phyloP scores from a whole-genome alignment of 768 basidiomycete genomes.

The Lactarius vividus region DNA sequence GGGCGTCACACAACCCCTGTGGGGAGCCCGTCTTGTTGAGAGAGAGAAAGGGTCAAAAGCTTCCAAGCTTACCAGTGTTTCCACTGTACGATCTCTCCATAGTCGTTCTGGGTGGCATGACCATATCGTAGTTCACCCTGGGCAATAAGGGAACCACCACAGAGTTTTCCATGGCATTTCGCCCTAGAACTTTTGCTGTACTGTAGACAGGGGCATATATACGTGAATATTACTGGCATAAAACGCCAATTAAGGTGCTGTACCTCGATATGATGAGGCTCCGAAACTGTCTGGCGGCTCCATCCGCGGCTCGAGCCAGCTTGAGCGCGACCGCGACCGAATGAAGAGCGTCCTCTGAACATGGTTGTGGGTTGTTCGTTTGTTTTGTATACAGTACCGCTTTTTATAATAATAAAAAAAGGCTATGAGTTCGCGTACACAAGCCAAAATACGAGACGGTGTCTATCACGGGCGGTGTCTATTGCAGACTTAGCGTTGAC shows the following conservation, averaged over 20 bases:
- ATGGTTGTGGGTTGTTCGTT: neutral
- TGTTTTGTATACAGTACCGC: neutral
- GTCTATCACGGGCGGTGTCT: neutral
- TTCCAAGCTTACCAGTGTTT: slow-evolving; percentile 59
- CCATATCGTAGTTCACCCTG: slow-evolving; percentile 68
- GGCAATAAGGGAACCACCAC: slow-evolving; percentile 52
- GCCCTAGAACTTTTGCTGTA: slow-evolving; percentile 70
- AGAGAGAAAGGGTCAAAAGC: neutral
- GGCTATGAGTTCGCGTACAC: neutral
- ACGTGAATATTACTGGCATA: slow-evolving; percentile 1
- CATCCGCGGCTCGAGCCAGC: neutral
- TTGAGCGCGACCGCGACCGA: neutral
- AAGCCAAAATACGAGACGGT: slow-evolving; percentile 12
- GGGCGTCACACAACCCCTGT: slow-evolving; percentile 27
- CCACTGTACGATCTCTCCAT: slow-evolving; percentile 70
- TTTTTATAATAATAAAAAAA: neutral
- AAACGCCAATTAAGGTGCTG: neutral
- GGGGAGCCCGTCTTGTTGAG: slow-evolving; percentile 12
- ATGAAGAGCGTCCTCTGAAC: neutral
- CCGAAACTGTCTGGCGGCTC: neutral
- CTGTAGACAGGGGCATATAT: slow-evolving; percentile 36
- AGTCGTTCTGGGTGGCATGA: slow-evolving; percentile 40
- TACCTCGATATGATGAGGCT: slow-evolving; percentile 22
- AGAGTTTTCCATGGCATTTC: slow-evolving; percentile 65
- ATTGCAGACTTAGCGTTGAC: neutral